These are phyloP conservation scores for Akanthomyces uredinophilus DNA, from an alignment of 2,329 filamentous ascomycete genomes.

Conservation along the genomic window DNA sequence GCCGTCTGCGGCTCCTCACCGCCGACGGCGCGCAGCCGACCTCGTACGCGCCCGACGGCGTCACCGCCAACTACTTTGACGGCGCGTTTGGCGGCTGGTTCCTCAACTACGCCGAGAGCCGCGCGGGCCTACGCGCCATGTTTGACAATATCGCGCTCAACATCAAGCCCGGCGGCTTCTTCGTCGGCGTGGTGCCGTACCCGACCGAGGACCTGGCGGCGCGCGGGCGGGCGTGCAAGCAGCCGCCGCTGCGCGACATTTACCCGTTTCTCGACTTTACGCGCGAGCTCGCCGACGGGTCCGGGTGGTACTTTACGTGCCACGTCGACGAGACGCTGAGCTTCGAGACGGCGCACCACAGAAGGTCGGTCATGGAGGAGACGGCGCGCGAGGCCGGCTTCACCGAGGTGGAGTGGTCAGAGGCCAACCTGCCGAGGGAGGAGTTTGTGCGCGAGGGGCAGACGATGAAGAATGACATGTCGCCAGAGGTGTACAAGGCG, in stretches of 20 bases:
- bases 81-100: conserved; percentile 7
- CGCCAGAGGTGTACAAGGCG: not conserved
- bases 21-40: not conserved
- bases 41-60: conserved; percentile 3
- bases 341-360: not conserved
- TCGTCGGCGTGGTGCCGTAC: conserved; percentile 2
- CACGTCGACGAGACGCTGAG: not conserved
- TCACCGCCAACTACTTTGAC: not conserved
- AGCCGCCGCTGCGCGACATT: not conserved
- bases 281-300: conserved; percentile 1
- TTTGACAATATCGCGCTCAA: conserved; percentile 9
- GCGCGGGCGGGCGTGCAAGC: not conserved
- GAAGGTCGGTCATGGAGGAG: conserved; percentile 3
- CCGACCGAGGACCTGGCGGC: conserved; percentile 1
- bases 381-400: not conserved
- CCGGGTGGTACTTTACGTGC: conserved; percentile 1
- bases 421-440: not conserved
- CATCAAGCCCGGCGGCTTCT: conserved; percentile 11
- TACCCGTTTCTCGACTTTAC: not conserved
- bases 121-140: conserved; percentile 5
- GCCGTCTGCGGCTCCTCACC: not conserved
- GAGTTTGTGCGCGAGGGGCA: not conserved
- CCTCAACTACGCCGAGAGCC: conserved; percentile 8
- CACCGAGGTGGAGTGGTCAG: not conserved
- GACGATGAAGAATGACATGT: not conserved